Evolutionary conservation across 192 early-diverging fungal genomes (phyloP).

Genomic region (Coemansia sp.): DNA sequence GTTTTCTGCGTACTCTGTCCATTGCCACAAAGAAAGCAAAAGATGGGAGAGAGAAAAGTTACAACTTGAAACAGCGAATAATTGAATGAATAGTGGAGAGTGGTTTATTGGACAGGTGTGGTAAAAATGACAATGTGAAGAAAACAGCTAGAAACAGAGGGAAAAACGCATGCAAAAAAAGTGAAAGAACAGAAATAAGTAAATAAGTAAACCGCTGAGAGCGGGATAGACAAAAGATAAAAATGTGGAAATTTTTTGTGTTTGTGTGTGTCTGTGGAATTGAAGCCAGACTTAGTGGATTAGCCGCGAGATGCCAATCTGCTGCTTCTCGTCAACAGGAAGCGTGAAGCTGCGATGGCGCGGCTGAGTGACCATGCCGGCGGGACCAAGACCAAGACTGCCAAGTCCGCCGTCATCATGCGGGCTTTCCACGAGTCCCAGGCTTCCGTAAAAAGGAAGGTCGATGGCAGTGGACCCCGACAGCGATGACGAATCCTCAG

Average conservation of each 20-base stretch:
- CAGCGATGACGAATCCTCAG: background rate
- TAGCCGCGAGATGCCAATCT: conserved; percentile 21
- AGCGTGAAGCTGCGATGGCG: conserved; percentile 33
- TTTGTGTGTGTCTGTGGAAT: background rate
- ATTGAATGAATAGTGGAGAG: no score
- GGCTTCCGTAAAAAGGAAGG: conserved; percentile 6
- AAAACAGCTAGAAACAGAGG: no score
- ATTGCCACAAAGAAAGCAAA: no score
- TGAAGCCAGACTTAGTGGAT: conserved; percentile 19
- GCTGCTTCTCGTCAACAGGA: conserved; percentile 19
- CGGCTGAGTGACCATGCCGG: background rate
- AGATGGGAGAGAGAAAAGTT: no score
- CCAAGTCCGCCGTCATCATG: background rate
- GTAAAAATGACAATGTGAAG: no score
- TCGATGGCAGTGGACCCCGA: background rate
- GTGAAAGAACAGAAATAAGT: no score
- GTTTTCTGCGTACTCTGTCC: no score
- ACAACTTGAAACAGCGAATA: no score
- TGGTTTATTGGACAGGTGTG: no score
- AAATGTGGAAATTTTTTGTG: background rate
- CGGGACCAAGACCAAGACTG: background rate
- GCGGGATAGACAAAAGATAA: background rate
- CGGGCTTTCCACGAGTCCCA: conserved; percentile 6
- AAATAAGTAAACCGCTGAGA: no score
- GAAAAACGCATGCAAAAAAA: no score